A percentile compares a stretch with the other conserved stretches of the same genome.
Conservation (phyloP, 352 stramenopile species). For the Pelagophyceae sp. region DNA sequence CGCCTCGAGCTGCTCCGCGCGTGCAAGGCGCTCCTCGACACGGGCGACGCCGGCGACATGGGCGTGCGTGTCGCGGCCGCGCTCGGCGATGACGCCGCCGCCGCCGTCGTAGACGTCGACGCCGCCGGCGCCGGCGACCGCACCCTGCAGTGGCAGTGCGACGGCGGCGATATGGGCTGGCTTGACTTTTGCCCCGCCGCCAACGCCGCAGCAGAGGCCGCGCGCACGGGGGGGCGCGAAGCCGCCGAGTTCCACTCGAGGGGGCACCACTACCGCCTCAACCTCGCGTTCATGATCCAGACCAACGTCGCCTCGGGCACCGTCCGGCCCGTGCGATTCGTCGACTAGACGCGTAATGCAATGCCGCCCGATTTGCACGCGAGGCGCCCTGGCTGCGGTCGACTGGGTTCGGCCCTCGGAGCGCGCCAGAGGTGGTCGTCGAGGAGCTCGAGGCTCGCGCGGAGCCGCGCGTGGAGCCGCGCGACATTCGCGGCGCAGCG, state of each 20-base stretch:
- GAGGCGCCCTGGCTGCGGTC: too few relatives aligned
- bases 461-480: too few relatives aligned
- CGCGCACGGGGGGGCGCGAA: background rate
- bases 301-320: background rate
- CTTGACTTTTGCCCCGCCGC: background rate
- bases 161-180: slow-evolving; percentile 11
- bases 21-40: slow-evolving; percentile 1
- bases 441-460: too few relatives aligned
- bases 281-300: slow-evolving; percentile 10
- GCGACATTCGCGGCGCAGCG: too few relatives aligned
- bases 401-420: too few relatives aligned
- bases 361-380: too few relatives aligned
- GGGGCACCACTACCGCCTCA: background rate
- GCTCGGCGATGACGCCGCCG: background rate
- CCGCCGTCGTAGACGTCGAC: slow-evolving; percentile 19
- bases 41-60: slow-evolving; percentile 1
- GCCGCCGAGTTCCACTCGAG: background rate
- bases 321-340: background rate
- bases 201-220: slow-evolving; percentile 1
- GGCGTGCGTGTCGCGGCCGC: background rate
- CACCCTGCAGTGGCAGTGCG: background rate
- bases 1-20: slow-evolving; percentile 10
- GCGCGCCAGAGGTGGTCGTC: too few relatives aligned
- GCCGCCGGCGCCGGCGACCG: background rate
- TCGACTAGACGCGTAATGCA: background rate